Base-by-base conservation (phyloP, 176 grass and related monocot genomes). In the Melocanna baccifera region DNA sequence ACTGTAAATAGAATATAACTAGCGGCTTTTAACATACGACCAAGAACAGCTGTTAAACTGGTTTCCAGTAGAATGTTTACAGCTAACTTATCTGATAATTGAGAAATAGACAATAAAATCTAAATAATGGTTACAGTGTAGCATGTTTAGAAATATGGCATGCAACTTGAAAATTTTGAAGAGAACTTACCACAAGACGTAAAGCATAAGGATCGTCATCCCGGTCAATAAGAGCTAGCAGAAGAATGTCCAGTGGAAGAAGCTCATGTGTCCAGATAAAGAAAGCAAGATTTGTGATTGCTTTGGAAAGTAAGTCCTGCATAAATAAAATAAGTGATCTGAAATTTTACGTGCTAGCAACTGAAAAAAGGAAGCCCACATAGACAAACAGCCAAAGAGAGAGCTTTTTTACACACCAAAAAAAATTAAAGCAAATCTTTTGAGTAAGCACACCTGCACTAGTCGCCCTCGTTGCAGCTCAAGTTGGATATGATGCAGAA, bases 191-290 rank as follows among this genome's bases (percentile, higher is more conserved):
- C 89, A 98, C 93, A 80, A 98, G 87, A 43, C 89, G 91, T 67
- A 98, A 87, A 69, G 96, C 93, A 91, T 92, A 92, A 69, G 83
- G 89, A 90, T 98, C 96, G 42, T 98, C 96, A 86, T 98, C 96
- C 75, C 96, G 88, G 75, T 98, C 96, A 87, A 94, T 98, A 71
- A 98, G 93, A 84, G 96, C 91, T 83, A 98, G 84, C 48, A 98
- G 83, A 75, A 98, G 82, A 89, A 98, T 98, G 65, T 98, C 96
- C 76, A 98, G 69, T 12, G 93, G 93, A 92, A 98, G 89, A 80
- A 98, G 85, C 83, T 98, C 96, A 66, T 95, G 91, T 72, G 87
- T 92, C 93, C 93, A 96, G 86, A 98, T 92, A 81, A 98, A 98
- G 86, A 96, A 96, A 43, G 84, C 78, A 81, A 98, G 93, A 83